A percentile compares a stretch with the other conserved stretches of the same genome.
These are phyloP conservation scores for Cryptosporidium muris DNA, from an alignment of 169 alveolate species.

Conservation along the genomic window DNA sequence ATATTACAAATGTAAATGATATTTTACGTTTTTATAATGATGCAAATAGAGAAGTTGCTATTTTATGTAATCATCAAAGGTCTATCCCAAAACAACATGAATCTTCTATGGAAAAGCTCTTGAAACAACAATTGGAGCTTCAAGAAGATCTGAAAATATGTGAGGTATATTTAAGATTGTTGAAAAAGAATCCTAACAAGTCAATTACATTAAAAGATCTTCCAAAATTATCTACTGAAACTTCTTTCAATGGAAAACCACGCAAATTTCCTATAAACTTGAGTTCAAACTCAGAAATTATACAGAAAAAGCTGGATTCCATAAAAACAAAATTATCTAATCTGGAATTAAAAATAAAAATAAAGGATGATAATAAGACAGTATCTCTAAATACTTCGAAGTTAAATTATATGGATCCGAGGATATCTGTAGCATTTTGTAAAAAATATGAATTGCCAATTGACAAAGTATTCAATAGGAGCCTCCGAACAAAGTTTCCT, in stretches of 20 bases:
- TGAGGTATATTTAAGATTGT: conserved; percentile 81
- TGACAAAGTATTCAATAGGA: conserved; percentile 94
- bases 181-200: conserved; percentile 79
- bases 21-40: conserved; percentile 93
- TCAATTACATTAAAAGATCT: conserved; percentile 72
- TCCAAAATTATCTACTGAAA: conserved; percentile 73
- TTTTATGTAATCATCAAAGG: conserved; percentile 96
- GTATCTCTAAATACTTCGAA: conserved; percentile 98
- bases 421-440: conserved; percentile 97
- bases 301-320: conserved; percentile 69
- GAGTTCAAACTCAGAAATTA: conserved; percentile 62
- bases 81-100: conserved; percentile 94
- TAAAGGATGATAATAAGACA: conserved; percentile 94
- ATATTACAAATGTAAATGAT: conserved; percentile 84
- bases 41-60: conserved; percentile 98
- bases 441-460: conserved; percentile 94
- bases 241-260: conserved; percentile 44
- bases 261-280: conserved; percentile 70
- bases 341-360: conserved; percentile 79
- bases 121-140: conserved; percentile 83
- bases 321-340: conserved; percentile 72
- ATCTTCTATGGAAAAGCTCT: conserved; percentile 90
- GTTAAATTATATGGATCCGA: conserved; percentile 99
- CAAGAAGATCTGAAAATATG: conserved; percentile 86
- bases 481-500: conserved; percentile 92